Percentiles rank a stretch among this genome's conserved stretches.
Evolutionary conservation across 306 rosid species (phyloP).

Genomic region (Macrotyloma uniflorum): DNA sequence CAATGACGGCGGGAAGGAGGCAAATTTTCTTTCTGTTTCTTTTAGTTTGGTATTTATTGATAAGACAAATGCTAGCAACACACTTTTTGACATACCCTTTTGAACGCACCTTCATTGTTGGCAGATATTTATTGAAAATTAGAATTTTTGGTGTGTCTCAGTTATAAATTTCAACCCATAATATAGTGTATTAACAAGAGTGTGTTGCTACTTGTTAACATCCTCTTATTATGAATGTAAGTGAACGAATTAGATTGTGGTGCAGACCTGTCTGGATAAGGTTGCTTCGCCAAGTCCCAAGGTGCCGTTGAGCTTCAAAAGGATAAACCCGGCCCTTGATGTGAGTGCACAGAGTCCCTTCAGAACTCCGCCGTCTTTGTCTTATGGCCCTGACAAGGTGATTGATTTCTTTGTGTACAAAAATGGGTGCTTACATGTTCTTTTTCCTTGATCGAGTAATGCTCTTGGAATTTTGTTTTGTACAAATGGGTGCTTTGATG

Average conservation of each 20-base stretch:
- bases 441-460: not conserved
- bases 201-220: not conserved
- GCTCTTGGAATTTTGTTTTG: not conserved
- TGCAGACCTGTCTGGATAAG: slow-evolving; percentile 55
- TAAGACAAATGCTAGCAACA: not conserved
- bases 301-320: slow-evolving; percentile 56
- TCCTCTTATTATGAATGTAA: not conserved
- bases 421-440: slow-evolving; percentile 4
- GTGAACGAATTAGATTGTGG: slow-evolving; percentile 17
- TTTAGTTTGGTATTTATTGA: not conserved
- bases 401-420: slow-evolving; percentile 23
- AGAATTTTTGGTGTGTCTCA: not conserved
- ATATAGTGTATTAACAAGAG: not conserved
- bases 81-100: no score
- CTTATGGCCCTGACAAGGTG: slow-evolving; percentile 76
- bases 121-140: not conserved
- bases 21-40: slow-evolving; percentile 26
- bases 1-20: slow-evolving; percentile 64
- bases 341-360: slow-evolving; percentile 73
- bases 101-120: not conserved
- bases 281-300: slow-evolving; percentile 49
- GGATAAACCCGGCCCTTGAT: slow-evolving; percentile 49
- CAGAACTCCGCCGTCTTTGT: slow-evolving; percentile 84
- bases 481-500: not conserved
- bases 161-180: not conserved